Evolutionary conservation across 1,284 basidiomycete species (phyloP), one percentile per base, ranked within the genome.

Genomic region (Moniliophthora roreri): DNA sequence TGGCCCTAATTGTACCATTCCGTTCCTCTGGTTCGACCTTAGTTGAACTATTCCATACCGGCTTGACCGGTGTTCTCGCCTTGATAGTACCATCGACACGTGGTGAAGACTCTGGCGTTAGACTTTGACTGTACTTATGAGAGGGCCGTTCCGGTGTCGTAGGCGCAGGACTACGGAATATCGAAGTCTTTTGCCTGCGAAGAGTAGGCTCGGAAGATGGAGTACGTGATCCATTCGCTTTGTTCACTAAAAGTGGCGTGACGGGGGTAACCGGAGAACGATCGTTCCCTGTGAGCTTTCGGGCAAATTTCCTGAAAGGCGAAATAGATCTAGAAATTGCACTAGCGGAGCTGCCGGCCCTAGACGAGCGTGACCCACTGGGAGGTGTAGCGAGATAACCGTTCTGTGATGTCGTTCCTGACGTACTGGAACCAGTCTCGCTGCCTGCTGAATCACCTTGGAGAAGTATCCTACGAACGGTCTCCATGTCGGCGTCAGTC

Each of bases 401-500:
- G 55, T 81, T 82, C 10, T n/a, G n/a, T n/a, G 79, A 74, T 7
- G 73, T 71, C 2, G 68, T 70, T 2, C 79, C 82, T 34, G 87
- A 88, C 21, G 75, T 76, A 56, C 78, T 82, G n/a, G 89, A 90
- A 10, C 81, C 83, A 41, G 71, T 76, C 62, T 91, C 90, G 59
- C 84, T 87, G 6, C 76, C 75, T 34, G 78, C 73, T 13, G 70
- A 66, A 50, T 89, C 88, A 39, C 68, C 72, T 41, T 72, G 74
- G 36, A 77, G 61, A 32, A 93, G 74, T 39, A 85, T 70, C 53
- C 79, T 84, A 53, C 88, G 84, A 5, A 85, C 81, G 50, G 66
- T 75, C 59, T 87, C 85, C 87, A 95, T 90, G 59, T 95, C 91
- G n/a, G 74, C 71, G 60, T 94, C 91, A 6, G 89, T 91, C 54